Conservation (phyloP, 495 filamentous ascomycete species). For the Trichoderma asperelloides region DNA sequence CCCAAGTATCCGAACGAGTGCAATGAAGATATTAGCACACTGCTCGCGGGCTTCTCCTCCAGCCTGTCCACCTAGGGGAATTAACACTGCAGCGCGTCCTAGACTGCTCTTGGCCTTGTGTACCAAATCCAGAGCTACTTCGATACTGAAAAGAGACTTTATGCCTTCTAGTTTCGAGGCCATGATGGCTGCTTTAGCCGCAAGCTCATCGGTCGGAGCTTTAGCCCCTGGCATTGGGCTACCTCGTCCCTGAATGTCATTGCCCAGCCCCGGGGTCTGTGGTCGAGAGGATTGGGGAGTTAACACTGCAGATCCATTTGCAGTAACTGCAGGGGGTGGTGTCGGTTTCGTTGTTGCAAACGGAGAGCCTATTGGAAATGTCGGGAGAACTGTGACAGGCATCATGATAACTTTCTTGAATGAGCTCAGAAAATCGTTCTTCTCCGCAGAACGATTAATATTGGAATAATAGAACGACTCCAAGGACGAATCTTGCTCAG, state of each 20-base stretch:
- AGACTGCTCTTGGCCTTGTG: constrained; percentile 85
- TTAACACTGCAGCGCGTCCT: constrained; percentile 76
- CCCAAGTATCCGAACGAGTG: constrained; percentile 73
- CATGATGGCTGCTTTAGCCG: constrained; percentile 95
- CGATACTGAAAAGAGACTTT: constrained; percentile 87
- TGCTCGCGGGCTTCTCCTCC: constrained; percentile 81
- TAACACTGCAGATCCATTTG: constrained; percentile 19
- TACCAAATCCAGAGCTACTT: constrained; percentile 82
- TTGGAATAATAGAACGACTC: constrained; percentile 94
- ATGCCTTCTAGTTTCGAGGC: constrained; percentile 89
- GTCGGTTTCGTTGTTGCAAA: constrained; percentile 21
- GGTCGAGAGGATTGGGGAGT: constrained; percentile 35
- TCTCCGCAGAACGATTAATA: constrained; percentile 88
- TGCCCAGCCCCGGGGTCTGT: constrained; percentile 32
- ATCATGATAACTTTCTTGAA: constrained; percentile 99
- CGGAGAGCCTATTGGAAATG: constrained; percentile 41
- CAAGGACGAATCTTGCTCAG: constrained; percentile 80
- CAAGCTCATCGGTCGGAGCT: constrained; percentile 80
- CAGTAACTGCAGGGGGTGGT: constrained; percentile 14
- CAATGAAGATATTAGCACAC: constrained; percentile 83
- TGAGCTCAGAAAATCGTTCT: constrained; percentile 88
- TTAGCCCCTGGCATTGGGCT: constrained; percentile 43
- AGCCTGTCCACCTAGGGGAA: constrained; percentile 64
- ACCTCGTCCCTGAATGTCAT: constrained; percentile 19
- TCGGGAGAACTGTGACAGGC: constrained; percentile 83